Base-by-base conservation (phyloP, 805 yeast species). In the Nakazawaea ernobii region DNA sequence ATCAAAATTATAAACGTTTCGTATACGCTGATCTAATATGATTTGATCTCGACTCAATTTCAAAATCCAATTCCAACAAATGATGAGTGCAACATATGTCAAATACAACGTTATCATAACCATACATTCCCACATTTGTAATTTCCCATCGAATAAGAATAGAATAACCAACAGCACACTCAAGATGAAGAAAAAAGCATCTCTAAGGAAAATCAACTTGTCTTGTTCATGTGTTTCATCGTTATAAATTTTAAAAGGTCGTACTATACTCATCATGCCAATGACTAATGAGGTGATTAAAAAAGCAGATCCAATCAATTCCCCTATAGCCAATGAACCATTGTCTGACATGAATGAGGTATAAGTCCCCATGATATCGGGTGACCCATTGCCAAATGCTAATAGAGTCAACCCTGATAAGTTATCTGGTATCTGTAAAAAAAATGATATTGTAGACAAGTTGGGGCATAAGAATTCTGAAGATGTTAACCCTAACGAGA, bases 361-460 rank as follows among this genome's bases (percentile, higher is more conserved):
- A 57, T 83, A 88, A 0, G 96, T 90, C 43, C 91, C 79, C 43
- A 91, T 73, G 2, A 92, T 82, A 63, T 92, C 99, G 0, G 97
- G 97, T 0, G 95, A 75, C 1, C 96, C 95, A 63, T 92, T 92
- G 1, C 97, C 99, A 53, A 92, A 74, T 0, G 98, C 96, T 51
- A 92, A 67, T 15, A 92, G 67, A 0, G 97, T 91, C 55, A 94
- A 75, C 0, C 99, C 99, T 6, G 94, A 84, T 9, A 94, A 68
- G 52, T 86, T 81, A 48, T 89, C 95, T 1, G 95, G 83, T 29
- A 94, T 71, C 10, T 76, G 73, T 9, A 90, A 64, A 30, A 74
- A 68, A 26, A 70, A 70, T 2, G 97, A 82, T 8, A 92, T 73
- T 4, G 84, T 71, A 45, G 84, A 79, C 32, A 92, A 63, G 53